Conservation (phyloP, 345 rosid genomes). For the Noccaea bulbosa region DNA sequence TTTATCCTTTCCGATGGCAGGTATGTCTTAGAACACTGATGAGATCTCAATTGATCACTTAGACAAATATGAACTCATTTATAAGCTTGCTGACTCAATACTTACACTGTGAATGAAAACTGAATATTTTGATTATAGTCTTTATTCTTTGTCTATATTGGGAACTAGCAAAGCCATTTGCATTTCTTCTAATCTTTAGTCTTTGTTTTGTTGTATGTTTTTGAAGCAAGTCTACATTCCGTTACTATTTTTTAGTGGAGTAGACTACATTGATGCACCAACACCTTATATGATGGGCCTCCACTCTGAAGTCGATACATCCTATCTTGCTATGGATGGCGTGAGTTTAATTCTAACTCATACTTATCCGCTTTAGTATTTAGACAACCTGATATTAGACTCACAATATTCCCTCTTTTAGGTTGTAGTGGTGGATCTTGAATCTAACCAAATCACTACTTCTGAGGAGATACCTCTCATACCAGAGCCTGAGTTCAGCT, state of each 20-base stretch:
- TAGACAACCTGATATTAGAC: constrained; percentile 24
- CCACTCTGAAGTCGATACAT: constrained; percentile 92
- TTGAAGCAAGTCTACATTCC: constrained; percentile 99
- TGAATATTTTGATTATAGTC: constrained; percentile 4
- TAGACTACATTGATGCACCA: constrained; percentile 98
- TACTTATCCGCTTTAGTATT: constrained; percentile 23
- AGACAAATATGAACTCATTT: constrained; percentile 17
- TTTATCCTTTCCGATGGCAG: constrained; percentile 99
- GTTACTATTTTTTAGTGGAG: constrained; percentile 99
- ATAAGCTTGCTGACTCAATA: constrained; percentile 25
- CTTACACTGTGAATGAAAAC: constrained; percentile 17
- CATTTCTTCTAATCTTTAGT: constrained; percentile 39
- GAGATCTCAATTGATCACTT: constrained; percentile 22
- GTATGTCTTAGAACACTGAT: constrained; percentile 47
- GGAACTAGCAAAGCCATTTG: constrained; percentile 11
- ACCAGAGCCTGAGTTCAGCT: constrained; percentile 95
- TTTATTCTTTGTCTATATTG: background rate
- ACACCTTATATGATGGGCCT: constrained; percentile 99
- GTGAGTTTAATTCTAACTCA: constrained; percentile 57
- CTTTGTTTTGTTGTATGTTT: constrained; percentile 57
- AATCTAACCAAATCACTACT: constrained; percentile 78
- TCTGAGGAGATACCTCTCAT: constrained; percentile 91
- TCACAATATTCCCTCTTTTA: constrained; percentile 46
- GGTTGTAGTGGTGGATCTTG: constrained; percentile 99
- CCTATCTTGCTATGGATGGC: constrained; percentile 90